Evolutionary conservation across 1,139 yeast genomes (phyloP).

Genomic region (Scheffersomyces titani): DNA sequence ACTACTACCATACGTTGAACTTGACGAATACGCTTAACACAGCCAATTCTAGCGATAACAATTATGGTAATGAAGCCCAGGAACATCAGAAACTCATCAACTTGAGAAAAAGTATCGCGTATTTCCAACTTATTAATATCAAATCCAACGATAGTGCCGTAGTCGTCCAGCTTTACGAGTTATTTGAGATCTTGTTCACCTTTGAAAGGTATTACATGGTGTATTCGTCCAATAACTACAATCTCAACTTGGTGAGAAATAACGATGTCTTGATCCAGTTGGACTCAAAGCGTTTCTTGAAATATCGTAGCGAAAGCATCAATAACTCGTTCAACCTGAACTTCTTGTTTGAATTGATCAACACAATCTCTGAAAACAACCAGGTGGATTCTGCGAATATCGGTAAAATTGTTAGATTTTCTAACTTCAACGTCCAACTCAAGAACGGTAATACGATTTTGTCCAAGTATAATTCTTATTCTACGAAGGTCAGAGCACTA

Average conservation of each 20-base stretch:
- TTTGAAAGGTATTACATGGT: conserved; percentile 36
- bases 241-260: conserved; percentile 17
- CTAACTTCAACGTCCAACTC: conserved; percentile 15
- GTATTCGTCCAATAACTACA: conserved; percentile 29
- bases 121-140: conserved; percentile 35
- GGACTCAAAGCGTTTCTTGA: conserved; percentile 9
- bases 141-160: conserved; percentile 21
- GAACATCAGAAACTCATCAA: conserved; percentile 38
- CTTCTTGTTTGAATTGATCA: conserved; percentile 13
- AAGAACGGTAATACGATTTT: not conserved
- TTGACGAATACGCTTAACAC: conserved; percentile 18
- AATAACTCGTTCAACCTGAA: conserved; percentile 11
- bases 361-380: conserved; percentile 16
- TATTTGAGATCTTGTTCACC: conserved; percentile 35
- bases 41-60: conserved; percentile 13
- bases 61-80: conserved; percentile 18
- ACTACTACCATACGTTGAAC: conserved; percentile 36
- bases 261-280: conserved; percentile 20
- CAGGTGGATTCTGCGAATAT: conserved; percentile 11
- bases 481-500: conserved; percentile 2
- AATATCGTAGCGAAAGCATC: conserved; percentile 7
- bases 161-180: conserved; percentile 33
- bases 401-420: conserved; percentile 9
- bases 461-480: conserved; percentile 1
- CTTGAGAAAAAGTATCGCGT: conserved; percentile 37